phyloP scores from a whole-genome alignment of 257 asterid genomes.

The Striga asiatica region DNA sequence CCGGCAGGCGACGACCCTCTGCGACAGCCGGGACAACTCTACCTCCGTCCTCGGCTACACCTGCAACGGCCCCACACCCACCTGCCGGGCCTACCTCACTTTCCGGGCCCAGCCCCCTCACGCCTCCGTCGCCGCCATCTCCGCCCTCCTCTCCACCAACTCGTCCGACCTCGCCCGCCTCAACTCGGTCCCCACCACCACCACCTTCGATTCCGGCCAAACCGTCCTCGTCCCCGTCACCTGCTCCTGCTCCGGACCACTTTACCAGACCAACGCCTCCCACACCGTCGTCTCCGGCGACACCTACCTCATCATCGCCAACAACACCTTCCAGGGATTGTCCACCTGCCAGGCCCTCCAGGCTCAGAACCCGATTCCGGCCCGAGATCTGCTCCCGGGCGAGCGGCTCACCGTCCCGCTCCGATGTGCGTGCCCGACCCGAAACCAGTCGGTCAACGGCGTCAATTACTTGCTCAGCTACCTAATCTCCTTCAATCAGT shows the following conservation, averaged over 20 bases:
- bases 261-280: slow-evolving; percentile 44
- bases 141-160: slow-evolving; percentile 37
- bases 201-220: slow-evolving; percentile 19
- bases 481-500: slow-evolving; percentile 25
- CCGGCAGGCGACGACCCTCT: slow-evolving; percentile 11
- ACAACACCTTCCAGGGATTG: slow-evolving; percentile 40
- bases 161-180: slow-evolving; percentile 41
- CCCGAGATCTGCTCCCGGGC: slow-evolving; percentile 13
- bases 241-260: slow-evolving; percentile 67
- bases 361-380: slow-evolving; percentile 24
- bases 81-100: slow-evolving; percentile 67
- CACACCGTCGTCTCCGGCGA: slow-evolving; percentile 19
- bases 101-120: slow-evolving; percentile 56
- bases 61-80: slow-evolving; percentile 50
- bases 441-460: slow-evolving; percentile 31
- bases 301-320: slow-evolving; percentile 23
- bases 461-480: slow-evolving; percentile 54
- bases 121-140: slow-evolving; percentile 39
- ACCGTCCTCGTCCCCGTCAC: slow-evolving; percentile 56
- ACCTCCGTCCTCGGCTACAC: slow-evolving; percentile 56
- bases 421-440: slow-evolving; percentile 85
- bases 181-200: slow-evolving; percentile 36
- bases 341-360: slow-evolving; percentile 64
- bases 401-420: slow-evolving; percentile 44
- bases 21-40: slow-evolving; percentile 24